A percentile compares a stretch with the other conserved stretches of the same genome.
Conservation (phyloP, 2,329 filamentous ascomycete species). For the Fusarium keratoplasticum region DNA sequence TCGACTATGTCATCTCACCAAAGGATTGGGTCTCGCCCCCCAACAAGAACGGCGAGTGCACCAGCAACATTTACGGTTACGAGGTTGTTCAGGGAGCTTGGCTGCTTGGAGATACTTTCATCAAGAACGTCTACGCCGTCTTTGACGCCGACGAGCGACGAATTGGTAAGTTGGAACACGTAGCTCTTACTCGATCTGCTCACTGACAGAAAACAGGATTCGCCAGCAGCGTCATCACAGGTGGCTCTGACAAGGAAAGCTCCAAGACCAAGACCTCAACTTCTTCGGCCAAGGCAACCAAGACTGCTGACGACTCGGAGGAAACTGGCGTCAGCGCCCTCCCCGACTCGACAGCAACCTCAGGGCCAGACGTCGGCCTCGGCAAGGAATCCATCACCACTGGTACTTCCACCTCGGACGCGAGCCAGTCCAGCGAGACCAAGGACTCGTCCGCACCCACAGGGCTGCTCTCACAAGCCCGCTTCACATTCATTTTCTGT, state of each 20-base stretch:
- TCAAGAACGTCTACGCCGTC: conserved; percentile 90
- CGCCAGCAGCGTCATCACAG: conserved; percentile 31
- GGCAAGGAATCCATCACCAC: conserved; percentile 41
- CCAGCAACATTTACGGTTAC: conserved; percentile 80
- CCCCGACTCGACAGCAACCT: conserved; percentile 25
- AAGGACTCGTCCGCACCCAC: conserved; percentile 39
- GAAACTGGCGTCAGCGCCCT: conserved; percentile 28
- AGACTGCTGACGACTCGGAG: conserved; percentile 24
- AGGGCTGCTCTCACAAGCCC: conserved; percentile 31
- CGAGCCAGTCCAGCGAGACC: conserved; percentile 32
- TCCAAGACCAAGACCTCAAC: conserved; percentile 22
- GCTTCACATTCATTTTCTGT: conserved; percentile 44
- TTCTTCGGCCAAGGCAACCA: conserved; percentile 18
- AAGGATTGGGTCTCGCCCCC: conserved; percentile 76
- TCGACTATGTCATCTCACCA: conserved; percentile 73
- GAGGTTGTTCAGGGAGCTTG: conserved; percentile 75
- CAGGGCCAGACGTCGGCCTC: conserved; percentile 34
- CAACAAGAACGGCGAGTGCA: conserved; percentile 61
- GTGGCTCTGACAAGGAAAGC: conserved; percentile 9
- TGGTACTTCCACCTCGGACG: conserved; percentile 35
- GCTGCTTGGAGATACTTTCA: conserved; percentile 86
- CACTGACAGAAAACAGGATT: conserved; percentile 37
- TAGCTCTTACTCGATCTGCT: background rate
- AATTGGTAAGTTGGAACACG: conserved; percentile 63
- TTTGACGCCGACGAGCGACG: conserved; percentile 79